Evolutionary conservation across 2,329 filamentous ascomycete genomes (phyloP), one percentile per base, ranked within the genome.

Genomic region (Graphilbum fragrans): DNA sequence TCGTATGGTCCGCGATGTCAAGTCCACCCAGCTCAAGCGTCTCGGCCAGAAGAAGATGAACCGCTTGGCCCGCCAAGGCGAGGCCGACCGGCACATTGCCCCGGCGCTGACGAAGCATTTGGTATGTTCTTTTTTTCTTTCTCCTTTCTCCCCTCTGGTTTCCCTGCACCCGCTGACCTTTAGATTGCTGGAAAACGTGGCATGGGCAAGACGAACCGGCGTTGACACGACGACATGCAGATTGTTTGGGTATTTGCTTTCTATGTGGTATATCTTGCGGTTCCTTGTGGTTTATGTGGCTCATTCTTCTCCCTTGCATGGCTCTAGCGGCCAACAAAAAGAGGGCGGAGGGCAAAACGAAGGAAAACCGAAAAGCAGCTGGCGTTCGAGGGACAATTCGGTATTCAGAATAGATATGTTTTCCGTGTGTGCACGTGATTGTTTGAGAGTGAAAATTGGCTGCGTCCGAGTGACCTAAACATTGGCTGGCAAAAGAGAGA

Each of bases 1-100:
- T 80, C 52, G 72, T 82, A 52, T 83, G 82, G 44, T 82, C 82
- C 74, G 86, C 82, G 67, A 72, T 83, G 49, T 74, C 72, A 46
- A 46, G 47, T 40, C 86, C 31, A 88, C 94, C 62, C 80, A 82
- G 55, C 69, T 93, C 59, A 74, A 79, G 58, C 96, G 94, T 74
- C 66, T 98, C 58, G 74, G 80, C 55, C 93, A 98, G 80, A 87
- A 90, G 74, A 90, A 87, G 77, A 95, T 93, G 87, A 98, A 98
- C 70, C 78, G 90, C 50, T 92, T 93, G 82, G 92, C 92, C 35
- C 80, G 88, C 62, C 86, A 93, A 72, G 92, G 92, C 71, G 92
- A 98, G 69, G 88, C 82, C 47, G 92, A 98, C 72, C 79, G 93
- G 59, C 90, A 96, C 66, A 78, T 79, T 47, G 80, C 80, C 42